Percentiles rank a stretch among this genome's conserved stretches.
These are phyloP conservation scores for Alternaria conjuncta DNA, from an alignment of 2,329 filamentous ascomycete genomes.

Conservation along the genomic window DNA sequence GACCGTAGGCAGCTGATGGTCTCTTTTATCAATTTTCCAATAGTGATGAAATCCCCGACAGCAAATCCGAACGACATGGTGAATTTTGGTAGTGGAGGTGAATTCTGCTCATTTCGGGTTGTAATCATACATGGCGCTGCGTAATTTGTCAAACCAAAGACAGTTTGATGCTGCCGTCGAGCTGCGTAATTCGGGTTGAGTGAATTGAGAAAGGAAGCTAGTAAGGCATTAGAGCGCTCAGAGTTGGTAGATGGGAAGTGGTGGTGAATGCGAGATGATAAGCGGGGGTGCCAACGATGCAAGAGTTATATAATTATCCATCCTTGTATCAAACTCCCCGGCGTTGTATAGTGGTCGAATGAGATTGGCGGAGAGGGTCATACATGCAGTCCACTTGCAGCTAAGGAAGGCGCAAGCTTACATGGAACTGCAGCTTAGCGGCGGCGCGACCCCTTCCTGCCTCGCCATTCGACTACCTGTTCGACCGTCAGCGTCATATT, in stretches of 20 bases:
- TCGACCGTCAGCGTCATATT: neutral
- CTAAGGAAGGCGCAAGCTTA: neutral
- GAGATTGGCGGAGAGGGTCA: neutral
- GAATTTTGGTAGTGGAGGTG: neutral
- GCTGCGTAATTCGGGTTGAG: neutral
- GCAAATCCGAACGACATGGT: neutral
- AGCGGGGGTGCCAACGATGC: neutral
- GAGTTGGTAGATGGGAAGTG: fast-evolving
- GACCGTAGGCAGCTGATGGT: neutral
- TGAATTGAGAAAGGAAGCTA: neutral
- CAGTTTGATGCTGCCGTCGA: neutral
- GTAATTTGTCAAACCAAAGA: fast-evolving
- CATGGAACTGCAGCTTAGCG: neutral
- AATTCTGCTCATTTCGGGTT: neutral
- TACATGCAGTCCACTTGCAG: neutral
- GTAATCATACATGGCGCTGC: neutral
- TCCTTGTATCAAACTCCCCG: neutral
- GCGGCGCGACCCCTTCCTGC: neutral
- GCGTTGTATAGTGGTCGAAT: neutral
- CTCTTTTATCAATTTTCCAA: neutral
- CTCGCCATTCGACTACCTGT: neutral
- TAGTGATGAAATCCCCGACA: neutral
- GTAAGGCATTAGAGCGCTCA: neutral
- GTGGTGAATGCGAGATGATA: neutral
- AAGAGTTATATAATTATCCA: neutral